Conservation (phyloP, 805 yeast species). For the Kazachstania africana region DNA sequence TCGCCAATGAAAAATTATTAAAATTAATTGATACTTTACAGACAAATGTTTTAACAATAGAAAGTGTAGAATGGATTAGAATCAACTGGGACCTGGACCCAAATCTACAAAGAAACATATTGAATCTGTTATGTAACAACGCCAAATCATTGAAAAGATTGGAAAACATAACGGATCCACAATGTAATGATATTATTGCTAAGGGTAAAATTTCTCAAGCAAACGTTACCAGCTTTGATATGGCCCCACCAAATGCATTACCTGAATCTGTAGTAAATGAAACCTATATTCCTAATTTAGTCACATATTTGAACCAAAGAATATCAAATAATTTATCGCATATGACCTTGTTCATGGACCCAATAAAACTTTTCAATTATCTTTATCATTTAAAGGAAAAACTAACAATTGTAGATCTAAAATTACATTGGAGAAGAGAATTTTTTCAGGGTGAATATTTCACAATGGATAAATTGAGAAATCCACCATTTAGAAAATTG, state of each 20-base stretch:
- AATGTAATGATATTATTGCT: constrained; percentile 27
- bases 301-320: constrained; percentile 17
- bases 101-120: constrained; percentile 21
- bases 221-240: constrained; percentile 24
- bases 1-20: constrained; percentile 23
- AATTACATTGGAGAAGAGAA: constrained; percentile 33
- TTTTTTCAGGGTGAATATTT: constrained; percentile 25
- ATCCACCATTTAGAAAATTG: constrained; percentile 15
- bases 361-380: constrained; percentile 27
- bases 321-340: constrained; percentile 22
- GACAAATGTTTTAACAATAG: constrained; percentile 13
- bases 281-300: constrained; percentile 24
- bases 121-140: constrained; percentile 18
- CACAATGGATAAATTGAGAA: constrained; percentile 7
- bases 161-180: constrained; percentile 32
- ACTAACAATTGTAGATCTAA: constrained; percentile 27
- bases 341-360: constrained; percentile 31
- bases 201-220: constrained; percentile 15
- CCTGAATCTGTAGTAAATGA: constrained; percentile 23
- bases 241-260: constrained; percentile 29
- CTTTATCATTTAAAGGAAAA: constrained; percentile 22
- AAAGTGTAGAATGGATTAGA: constrained; percentile 28
- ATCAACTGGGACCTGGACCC: constrained; percentile 33
- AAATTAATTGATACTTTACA: constrained; percentile 20
- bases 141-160: constrained; percentile 25